Evolutionary conservation across 176 grass and related monocot genomes (phyloP), one percentile per base, ranked within the genome.

Genomic region (Pontederia paniculata): DNA sequence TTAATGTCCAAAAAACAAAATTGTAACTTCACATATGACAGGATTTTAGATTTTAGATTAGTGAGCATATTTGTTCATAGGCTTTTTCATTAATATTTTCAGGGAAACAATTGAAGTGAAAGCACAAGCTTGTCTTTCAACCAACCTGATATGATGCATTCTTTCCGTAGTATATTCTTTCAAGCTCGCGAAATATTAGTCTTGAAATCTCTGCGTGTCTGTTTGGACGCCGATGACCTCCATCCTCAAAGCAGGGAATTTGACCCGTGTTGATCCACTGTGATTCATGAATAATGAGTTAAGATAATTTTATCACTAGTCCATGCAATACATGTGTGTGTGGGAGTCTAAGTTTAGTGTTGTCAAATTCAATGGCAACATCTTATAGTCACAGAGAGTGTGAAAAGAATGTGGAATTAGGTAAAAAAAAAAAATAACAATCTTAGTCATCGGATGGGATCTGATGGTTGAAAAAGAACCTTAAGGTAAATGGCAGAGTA

Each of bases 231-330:
- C 76, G 77, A 57, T 96, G 91, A 59, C 85, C 85, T 55, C 91
- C 91, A 66, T 81, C 91, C 76, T 96, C 91, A 70, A 81, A 87
- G 80, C 91, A 96, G 5, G 77, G 69, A 73, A 96, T 84, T 60
- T 96, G 85, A 50, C 91, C 91, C 18, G 79, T 89, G 67, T 96
- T 89, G 54, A 96, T 96, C 91, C 91, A 96, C 79, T 91, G 58
- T 54, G 44, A 66, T 16, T 22, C n/a, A 37, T 37, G 28, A 37
- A 37, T 37, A 37, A 37, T 5, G n/a, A n/a, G n/a, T n/a, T n/a
- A n/a, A n/a, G n/a, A n/a, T n/a, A n/a, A 37, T 5, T 37, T 37
- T 37, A 37, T 37, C 28, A 2, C 7, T 37, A 5, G 28, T 37
- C 28, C 28, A 37, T 37, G 28, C 28, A 37, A 37, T 37, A 37